Evolutionary conservation across 2,329 filamentous ascomycete species (phyloP), one percentile per base, ranked within the genome.

Genomic region (Talaromyces sp.): DNA sequence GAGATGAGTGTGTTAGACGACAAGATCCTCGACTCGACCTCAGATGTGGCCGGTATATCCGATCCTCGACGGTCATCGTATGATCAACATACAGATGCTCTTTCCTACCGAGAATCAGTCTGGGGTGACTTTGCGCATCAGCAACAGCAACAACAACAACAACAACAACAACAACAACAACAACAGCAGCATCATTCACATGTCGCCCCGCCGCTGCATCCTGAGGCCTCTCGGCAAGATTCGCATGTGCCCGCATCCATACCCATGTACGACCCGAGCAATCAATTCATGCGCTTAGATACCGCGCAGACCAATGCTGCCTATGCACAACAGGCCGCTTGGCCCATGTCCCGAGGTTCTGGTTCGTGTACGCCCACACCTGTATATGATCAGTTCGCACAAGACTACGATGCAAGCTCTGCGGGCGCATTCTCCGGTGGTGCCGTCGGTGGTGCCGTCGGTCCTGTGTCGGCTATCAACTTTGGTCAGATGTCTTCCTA

Each of bases 331-430:
- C 81, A 82, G 57, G 75, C 79, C 61, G 74, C 82, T 67, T 93
- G 90, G 90, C 81, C 87, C 59, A 84, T 89, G 75, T 84, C 87
- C 70, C 84, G 84, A 60, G 83, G 82, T 71, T 90, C 90, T 31
- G 90, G 87, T 61, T 86, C 91, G 68, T 89, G 87, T 76, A 94
- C 91, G 7, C 90, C 90, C 17, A 87, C 92, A 67, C 88, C 87
- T 67, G 82, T 87, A 62, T 90, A 91, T 72, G 89, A 91, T 71
- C 85, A 87, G 54, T 86, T 85, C 71, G 78, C 81, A 39, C 77
- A 81, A 45, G 82, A 85, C 57, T 83, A 82, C 72, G 83, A 85
- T 62, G 75, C 81, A 69, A 75, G 74, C 65, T 68, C 79, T n/a
- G 72, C 76, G 57, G 75, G 78, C 50, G 75, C 78, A 62, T 78